Conservation (phyloP, 2,329 filamentous ascomycete genomes). For the Calonectria pseudoreteaudii region DNA sequence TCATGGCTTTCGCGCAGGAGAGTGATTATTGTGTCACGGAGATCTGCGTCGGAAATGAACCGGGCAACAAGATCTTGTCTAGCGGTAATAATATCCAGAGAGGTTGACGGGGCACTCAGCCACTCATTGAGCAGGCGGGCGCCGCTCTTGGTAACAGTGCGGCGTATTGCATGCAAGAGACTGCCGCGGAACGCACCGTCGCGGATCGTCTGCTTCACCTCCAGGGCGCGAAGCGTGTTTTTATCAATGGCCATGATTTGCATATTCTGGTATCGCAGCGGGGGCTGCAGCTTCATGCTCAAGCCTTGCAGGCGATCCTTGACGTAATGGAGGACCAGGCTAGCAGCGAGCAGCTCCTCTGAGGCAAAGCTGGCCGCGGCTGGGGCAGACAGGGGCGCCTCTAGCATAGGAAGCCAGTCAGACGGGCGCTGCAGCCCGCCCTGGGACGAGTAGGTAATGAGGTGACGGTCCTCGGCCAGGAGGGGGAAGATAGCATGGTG, state of each 20-base stretch:
- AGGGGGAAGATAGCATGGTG: constrained; percentile 73
- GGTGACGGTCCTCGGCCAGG: constrained; percentile 80
- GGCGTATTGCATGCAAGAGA: constrained; percentile 87
- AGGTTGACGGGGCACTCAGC: constrained; percentile 93
- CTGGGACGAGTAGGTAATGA: constrained; percentile 77
- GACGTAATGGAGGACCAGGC: constrained; percentile 86
- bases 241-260: constrained; percentile 92
- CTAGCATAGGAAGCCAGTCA: constrained; percentile 82
- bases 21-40: constrained; percentile 77
- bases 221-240: constrained; percentile 88
- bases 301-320: constrained; percentile 80
- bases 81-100: constrained; percentile 79
- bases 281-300: constrained; percentile 85
- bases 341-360: constrained; percentile 81
- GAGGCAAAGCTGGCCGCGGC: constrained; percentile 68
- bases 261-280: constrained; percentile 77
- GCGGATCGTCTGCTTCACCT: constrained; percentile 87
- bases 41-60: constrained; percentile 73
- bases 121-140: constrained; percentile 86
- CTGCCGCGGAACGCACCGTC: constrained; percentile 86
- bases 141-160: constrained; percentile 92
- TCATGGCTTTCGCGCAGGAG: constrained; percentile 84
- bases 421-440: constrained; percentile 61
- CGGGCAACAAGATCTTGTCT: constrained; percentile 85
- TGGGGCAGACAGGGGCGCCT: constrained; percentile 72